Percentiles rank a stretch among this genome's conserved stretches.
Conservation (phyloP, 176 grass and related monocot species). For the Oryza brachyantha region DNA sequence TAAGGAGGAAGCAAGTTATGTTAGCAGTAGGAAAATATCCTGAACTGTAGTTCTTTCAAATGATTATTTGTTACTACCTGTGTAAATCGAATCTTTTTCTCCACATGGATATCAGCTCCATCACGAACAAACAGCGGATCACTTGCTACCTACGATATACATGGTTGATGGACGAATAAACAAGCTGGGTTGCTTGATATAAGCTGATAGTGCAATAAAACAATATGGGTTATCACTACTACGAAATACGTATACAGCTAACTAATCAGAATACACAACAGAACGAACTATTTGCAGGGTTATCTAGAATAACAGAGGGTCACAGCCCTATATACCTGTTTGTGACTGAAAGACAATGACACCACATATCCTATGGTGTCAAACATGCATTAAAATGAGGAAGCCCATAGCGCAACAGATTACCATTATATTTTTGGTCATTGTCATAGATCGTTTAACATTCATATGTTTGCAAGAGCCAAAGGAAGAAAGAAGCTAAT, state of each 20-base stretch:
- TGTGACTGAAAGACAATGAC: not conserved
- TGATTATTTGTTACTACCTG: slow-evolving; percentile 48
- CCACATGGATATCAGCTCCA: slow-evolving; percentile 84
- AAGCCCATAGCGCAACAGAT: not conserved
- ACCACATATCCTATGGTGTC: not conserved
- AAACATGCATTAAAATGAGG: slow-evolving; percentile 24
- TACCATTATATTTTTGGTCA: not conserved
- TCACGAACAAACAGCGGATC: slow-evolving; percentile 80
- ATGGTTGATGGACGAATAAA: slow-evolving; percentile 29
- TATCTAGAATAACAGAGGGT: not conserved
- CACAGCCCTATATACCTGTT: not conserved
- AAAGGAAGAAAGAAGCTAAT: not conserved
- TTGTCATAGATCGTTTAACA: not conserved
- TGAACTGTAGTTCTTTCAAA: slow-evolving; percentile 9
- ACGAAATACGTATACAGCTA: not conserved
- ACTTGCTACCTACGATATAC: slow-evolving; percentile 62
- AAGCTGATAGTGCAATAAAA: slow-evolving; percentile 18
- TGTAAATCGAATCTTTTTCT: slow-evolving; percentile 80
- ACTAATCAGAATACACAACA: slow-evolving; percentile 1
- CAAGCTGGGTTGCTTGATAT: slow-evolving; percentile 26
- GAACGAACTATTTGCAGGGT: not conserved
- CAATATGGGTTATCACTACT: slow-evolving; percentile 6
- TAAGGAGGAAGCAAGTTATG: not conserved
- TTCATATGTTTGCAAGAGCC: not conserved
- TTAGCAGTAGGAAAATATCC: slow-evolving; percentile 4